Conservation (phyloP, 2,329 filamentous ascomycete species). For the Aspergillus latus region DNA sequence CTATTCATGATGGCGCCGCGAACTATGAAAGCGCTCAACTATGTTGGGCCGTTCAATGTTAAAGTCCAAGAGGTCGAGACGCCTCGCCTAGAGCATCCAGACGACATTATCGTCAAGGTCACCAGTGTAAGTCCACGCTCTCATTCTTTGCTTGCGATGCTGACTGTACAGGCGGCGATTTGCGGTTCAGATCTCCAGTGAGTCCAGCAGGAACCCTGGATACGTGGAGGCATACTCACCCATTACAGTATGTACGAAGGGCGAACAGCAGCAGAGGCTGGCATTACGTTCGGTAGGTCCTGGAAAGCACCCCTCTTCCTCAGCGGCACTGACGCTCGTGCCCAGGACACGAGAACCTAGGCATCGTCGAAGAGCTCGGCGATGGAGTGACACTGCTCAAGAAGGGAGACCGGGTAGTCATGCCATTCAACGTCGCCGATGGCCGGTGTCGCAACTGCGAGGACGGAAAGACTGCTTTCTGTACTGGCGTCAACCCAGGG, state of each 20-base stretch:
- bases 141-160: not conserved
- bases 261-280: constrained; percentile 60
- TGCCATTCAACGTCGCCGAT: constrained; percentile 66
- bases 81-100: constrained; percentile 62
- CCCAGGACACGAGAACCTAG: constrained; percentile 60
- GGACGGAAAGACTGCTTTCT: constrained; percentile 64
- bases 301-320: not conserved
- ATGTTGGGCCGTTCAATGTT: constrained; percentile 62
- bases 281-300: constrained; percentile 55
- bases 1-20: constrained; percentile 19
- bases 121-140: constrained; percentile 55
- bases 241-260: constrained; percentile 61
- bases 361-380: constrained; percentile 56
- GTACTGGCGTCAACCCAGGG: constrained; percentile 62
- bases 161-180: constrained; percentile 44
- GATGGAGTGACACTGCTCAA: constrained; percentile 61
- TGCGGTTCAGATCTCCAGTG: constrained; percentile 55
- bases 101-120: constrained; percentile 65
- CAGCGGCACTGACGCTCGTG: not conserved
- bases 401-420: constrained; percentile 63
- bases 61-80: constrained; percentile 60
- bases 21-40: constrained; percentile 64
- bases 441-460: constrained; percentile 65
- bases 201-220: constrained; percentile 4
- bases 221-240: constrained; percentile 22